Base-by-base conservation (phyloP, 352 stramenopile genomes). In the Saprolegnia parasitica region DNA sequence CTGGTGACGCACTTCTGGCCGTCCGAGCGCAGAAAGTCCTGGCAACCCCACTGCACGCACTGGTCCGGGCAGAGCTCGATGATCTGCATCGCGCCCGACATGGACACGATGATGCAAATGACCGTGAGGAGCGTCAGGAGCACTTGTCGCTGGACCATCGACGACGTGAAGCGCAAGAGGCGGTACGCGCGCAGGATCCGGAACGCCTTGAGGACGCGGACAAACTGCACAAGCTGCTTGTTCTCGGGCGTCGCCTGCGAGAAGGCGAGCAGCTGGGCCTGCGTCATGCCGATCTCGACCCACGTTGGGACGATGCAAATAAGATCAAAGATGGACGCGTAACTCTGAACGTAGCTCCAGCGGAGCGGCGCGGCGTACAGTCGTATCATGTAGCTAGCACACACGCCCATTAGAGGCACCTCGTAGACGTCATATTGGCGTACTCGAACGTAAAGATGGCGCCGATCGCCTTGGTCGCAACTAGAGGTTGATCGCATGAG, bases 381-480 rank as follows among this genome's bases (percentile, higher is more conserved):
- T 0, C 80, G 78, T 6, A 90, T 18, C n/a, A 84, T 20, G 56
- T 85, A 89, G n/a, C 79, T 77, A 29, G 5, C n/a, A 60, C 8
- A 42, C 11, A 49, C 9, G n/a, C n/a, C n/a, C 9, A 42, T 54
- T 57, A 47, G 3, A 45, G 23, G 26, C 35, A 70, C 16, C 11
- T 9, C 26, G 24, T 60, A 1, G 35, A 60, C 52, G 35, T 8
- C n/a, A 24, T 60, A 8, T 4, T 1, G 0, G 71, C 80, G 42
- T 79, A 91, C 81, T 90, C 84, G 40, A 83, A 45, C 0, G 82
- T 89, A 61, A 90, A 91, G 1, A 91, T 32, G 23, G 86, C 52
- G 24, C 57, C 26, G 56, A 65, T 65, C 20, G 56, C 26, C 15
- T 52, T 29, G 23, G 37, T 50, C 64, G 29, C 18, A 32, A 71